Base-by-base conservation (phyloP, 2,329 filamentous ascomycete genomes). In the Colletotrichum sp. region DNA sequence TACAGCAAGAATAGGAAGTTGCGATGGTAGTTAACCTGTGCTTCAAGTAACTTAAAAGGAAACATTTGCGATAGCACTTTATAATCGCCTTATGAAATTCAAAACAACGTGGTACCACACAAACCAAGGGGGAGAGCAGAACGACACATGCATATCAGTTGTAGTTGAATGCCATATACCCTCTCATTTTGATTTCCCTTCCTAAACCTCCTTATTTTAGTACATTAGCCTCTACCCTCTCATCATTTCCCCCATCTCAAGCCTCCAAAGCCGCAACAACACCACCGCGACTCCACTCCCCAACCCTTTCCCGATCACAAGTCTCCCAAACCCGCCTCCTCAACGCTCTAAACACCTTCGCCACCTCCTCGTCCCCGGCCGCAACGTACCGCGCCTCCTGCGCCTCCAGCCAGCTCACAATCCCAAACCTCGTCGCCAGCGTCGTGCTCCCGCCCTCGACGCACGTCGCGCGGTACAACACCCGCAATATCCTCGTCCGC, bases 391-490 rank as follows among this genome's bases (percentile, higher is more conserved):
- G 83, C 6, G 88, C 88, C 43, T 90, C 83, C 79, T 92, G 91
- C 75, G 90, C 89, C 74, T 93, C 89, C 10, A 96, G 87, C 96
- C 95, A 98, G 78, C 90, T 93, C 69, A 96, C 83, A 24, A 94
- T 86, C 18, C 94, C 95, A 58, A 93, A 93, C 72, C 96, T 88
- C 2, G 95, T 97, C 48, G 95, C 89, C 61, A 98, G 87, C n/a
- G 94, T 96, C 6, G 93, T 94, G 83, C 94, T 95, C 1, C 94
- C 95, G 2, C 91, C 92, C 34, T 92, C 90, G 36, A 96, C 90
- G 61, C 89, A 89, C 0, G 92, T 92, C 4, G 93, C 92, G 55
- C 93, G 89, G 80, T 93, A 93, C 18, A 97, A 78, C 26, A 97
- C 89, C 81, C 85, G 84, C 32, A 91, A 81, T 16, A 92, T 84